Evolutionary conservation across 2,329 filamentous ascomycete genomes (phyloP).

Genomic region (Pyricularia pennisetigena): DNA sequence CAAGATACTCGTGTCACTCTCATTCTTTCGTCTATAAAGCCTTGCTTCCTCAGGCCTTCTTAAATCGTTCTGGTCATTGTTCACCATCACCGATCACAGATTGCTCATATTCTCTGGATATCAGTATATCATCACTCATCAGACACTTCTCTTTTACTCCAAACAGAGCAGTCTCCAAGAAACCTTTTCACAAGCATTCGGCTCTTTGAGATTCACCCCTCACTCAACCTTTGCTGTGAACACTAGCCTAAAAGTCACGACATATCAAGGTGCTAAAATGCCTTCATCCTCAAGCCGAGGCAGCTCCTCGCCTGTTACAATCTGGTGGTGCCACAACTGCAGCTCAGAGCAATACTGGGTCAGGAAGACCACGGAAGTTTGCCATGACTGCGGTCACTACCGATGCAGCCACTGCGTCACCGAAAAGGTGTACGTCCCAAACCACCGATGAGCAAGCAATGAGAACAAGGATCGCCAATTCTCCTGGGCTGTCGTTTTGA

Average conservation of each 20-base stretch:
- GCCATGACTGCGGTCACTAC: constrained; percentile 1
- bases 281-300: neutral
- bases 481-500: neutral
- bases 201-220: neutral
- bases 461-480: neutral
- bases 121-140: neutral
- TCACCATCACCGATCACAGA: neutral
- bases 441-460: neutral
- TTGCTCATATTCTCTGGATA: neutral
- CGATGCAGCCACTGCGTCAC: neutral
- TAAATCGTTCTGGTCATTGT: neutral
- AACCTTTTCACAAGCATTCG: neutral
- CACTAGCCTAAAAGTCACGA: neutral
- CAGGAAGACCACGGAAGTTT: neutral
- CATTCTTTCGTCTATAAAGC: neutral
- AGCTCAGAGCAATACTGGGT: constrained; percentile 2
- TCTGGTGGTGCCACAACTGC: constrained; percentile 1
- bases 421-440: neutral
- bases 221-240: neutral
- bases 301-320: neutral
- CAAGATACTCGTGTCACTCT: neutral
- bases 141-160: neutral
- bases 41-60: neutral
- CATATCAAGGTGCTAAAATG: neutral
- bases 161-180: neutral